Evolutionary conservation across 2,329 filamentous ascomycete species (phyloP), one percentile per base, ranked within the genome.

Genomic region (Cytospora piceicola): DNA sequence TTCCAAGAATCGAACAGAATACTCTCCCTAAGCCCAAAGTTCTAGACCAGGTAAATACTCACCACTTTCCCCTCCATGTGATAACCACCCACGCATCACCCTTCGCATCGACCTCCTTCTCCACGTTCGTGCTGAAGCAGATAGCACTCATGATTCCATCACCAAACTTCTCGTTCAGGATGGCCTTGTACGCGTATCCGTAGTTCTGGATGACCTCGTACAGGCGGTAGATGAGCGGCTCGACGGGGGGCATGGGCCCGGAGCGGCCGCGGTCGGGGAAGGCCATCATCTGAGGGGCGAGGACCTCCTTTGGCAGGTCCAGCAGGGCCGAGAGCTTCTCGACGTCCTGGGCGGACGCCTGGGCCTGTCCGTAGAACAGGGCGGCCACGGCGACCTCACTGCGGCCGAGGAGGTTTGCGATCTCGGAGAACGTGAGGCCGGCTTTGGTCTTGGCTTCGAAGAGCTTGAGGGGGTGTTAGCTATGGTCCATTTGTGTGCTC

Each of bases 121-220:
- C 93, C 2, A 98, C 91, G 74, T 93, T 93, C 0, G 93, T 96
- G 61, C 88, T 91, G 77, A 97, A 97, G 20, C 88, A 88, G 74
- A 97, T 97, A 0, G 94, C 94, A 75, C 93, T 96, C 94, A 98
- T 97, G 74, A 98, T 98, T 1, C 94, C 94, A 75, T 94, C 91
- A 0, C 91, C 91, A 75, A 93, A 93, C 83, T 97, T 97, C 85
- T 98, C 94, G 72, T 98, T 97, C 77, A 97, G 76, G 5, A 98
- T 86, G 0, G 93, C 94, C 84, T 97, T 97, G 80, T 96, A 97
- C 0, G 94, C 92, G 77, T 97, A 96, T 1, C 94, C 94, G 74
- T 97, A 97, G 77, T 97, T 98, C 81, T 97, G 94, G 68, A 98
- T 90, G 75, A 97, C 91, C 83, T 98, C 94, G 77, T 93, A 97